Conservation (phyloP, 139 green algal species). For the Chara braunii region DNA sequence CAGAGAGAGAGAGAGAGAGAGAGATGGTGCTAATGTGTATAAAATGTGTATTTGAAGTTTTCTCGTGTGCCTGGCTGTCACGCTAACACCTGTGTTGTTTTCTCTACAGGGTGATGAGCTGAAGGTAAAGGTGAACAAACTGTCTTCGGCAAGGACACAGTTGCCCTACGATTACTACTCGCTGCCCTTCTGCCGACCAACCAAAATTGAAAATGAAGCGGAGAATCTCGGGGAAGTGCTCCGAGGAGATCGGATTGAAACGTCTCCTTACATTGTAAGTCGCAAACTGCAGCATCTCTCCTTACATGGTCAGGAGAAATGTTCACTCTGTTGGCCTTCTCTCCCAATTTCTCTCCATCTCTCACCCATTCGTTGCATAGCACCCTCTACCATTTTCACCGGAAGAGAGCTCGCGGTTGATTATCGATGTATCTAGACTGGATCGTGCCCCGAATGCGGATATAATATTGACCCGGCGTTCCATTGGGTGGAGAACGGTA, state of each 20-base stretch:
- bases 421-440: too few relatives aligned
- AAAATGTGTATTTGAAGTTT: slow-evolving; percentile 9
- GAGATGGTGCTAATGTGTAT: slow-evolving; percentile 9
- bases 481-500: too few relatives aligned
- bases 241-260: slow-evolving; percentile 93
- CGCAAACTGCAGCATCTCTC: slow-evolving; percentile 37
- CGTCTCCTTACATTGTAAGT: slow-evolving; percentile 74
- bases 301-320: background rate
- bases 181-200: slow-evolving; percentile 89
- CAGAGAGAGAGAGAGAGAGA: background rate
- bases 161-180: slow-evolving; percentile 97
- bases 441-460: too few relatives aligned
- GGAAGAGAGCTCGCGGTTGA: too few relatives aligned
- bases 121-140: slow-evolving; percentile 91
- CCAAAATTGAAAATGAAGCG: slow-evolving; percentile 75
- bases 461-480: too few relatives aligned
- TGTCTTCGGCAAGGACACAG: slow-evolving; percentile 83
- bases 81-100: background rate
- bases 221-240: slow-evolving; percentile 97
- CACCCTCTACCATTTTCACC: too few relatives aligned
- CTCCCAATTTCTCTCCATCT: too few relatives aligned
- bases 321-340: slow-evolving; percentile 5
- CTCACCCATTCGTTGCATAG: slow-evolving; percentile 17
- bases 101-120: slow-evolving; percentile 69
- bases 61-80: background rate